Evolutionary conservation across 208 protist genomes (phyloP).

Genomic region (Porcisia hertigi): DNA sequence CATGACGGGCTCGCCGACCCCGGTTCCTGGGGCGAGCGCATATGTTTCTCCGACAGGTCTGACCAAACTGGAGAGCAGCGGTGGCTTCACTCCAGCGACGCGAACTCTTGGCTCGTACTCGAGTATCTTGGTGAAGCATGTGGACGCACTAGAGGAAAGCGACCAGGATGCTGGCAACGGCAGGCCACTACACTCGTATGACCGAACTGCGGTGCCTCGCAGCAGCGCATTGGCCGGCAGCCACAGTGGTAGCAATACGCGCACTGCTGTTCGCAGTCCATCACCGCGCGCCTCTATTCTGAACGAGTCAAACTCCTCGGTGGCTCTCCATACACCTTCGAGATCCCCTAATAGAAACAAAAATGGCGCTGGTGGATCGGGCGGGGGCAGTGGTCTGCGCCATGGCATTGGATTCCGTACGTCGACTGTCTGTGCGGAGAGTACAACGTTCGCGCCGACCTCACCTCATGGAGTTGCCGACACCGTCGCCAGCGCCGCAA

Average conservation of each 20-base stretch:
- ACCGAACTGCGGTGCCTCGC: conserved; percentile 20
- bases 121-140: conserved; percentile 27
- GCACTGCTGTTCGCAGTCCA: conserved; percentile 10
- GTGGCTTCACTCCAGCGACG: neutral
- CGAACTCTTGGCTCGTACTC: neutral
- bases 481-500: conserved; percentile 4
- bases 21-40: conserved; percentile 1
- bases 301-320: neutral
- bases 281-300: conserved; percentile 3
- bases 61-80: neutral
- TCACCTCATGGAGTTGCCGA: neutral
- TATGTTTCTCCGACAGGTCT: neutral
- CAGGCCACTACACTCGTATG: conserved; percentile 18
- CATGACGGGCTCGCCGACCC: conserved; percentile 1
- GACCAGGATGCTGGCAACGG: neutral
- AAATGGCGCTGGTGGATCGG: conserved; percentile 1
- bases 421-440: conserved; percentile 15
- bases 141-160: neutral
- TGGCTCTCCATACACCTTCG: conserved; percentile 12
- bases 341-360: conserved; percentile 4
- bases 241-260: neutral
- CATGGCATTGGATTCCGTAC: conserved; percentile 43
- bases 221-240: conserved; percentile 19
- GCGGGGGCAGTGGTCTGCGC: conserved; percentile 32
- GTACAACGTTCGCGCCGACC: neutral